phyloP scores from a whole-genome alignment of 768 basidiomycete genomes.

The Hortiboletus flavorubellus region DNA sequence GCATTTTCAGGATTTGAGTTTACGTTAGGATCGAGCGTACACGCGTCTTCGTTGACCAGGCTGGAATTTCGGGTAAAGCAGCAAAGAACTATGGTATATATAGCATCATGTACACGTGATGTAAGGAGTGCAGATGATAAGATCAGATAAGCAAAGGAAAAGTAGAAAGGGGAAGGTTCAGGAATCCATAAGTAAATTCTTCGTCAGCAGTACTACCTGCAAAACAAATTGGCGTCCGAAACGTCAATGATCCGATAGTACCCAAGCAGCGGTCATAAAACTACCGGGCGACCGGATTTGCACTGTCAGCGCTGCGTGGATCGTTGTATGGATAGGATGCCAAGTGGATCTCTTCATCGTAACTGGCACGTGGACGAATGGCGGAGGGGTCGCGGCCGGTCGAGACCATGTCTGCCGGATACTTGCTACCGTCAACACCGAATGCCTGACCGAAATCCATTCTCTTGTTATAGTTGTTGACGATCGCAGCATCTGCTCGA shows the following conservation, averaged over 20 bases:
- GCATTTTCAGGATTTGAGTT: too few species aligned
- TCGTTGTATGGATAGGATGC: slow-evolving; percentile 34
- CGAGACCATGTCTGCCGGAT: slow-evolving; percentile 6
- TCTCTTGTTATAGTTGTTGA: slow-evolving; percentile 26
- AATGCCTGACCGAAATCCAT: slow-evolving; percentile 41
- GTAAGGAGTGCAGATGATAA: not conserved
- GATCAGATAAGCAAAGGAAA: not conserved
- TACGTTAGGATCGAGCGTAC: too few species aligned
- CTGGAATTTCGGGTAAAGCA: not conserved
- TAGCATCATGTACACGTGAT: not conserved
- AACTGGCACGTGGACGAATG: slow-evolving; percentile 27
- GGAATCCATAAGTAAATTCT: not conserved
- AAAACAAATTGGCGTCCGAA: not conserved
- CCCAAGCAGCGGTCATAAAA: not conserved
- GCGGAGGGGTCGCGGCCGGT: slow-evolving; percentile 6
- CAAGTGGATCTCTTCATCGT: slow-evolving; percentile 41
- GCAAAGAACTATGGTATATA: not conserved
- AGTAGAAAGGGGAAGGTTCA: not conserved
- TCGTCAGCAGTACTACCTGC: not conserved
- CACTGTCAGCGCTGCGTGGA: slow-evolving; percentile 3
- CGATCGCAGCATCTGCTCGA: slow-evolving; percentile 17
- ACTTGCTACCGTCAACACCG: slow-evolving; percentile 28
- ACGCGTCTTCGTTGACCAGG: not conserved
- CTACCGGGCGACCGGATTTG: slow-evolving; percentile 5
- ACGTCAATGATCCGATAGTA: not conserved